phyloP scores from a whole-genome alignment of 2,329 filamentous ascomycete species.

The Colletotrichum scovillei region DNA sequence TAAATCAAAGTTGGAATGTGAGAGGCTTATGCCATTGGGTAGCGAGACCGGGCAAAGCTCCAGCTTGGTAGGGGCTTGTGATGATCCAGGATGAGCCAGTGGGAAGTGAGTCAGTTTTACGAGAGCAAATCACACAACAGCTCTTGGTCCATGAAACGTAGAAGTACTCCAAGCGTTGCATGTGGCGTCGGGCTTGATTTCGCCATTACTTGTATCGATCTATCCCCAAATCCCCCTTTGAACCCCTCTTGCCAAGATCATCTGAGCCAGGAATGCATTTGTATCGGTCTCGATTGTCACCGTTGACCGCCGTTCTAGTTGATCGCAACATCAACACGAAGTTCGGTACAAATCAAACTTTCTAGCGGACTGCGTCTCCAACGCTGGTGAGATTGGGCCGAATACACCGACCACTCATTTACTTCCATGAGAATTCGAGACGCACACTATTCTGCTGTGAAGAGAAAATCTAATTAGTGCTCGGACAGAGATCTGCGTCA shows the following conservation, averaged over 20 bases:
- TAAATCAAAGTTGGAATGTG: background rate
- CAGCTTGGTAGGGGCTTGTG: background rate
- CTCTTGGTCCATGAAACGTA: conserved; percentile 3
- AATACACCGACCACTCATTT: background rate
- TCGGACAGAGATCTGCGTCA: conserved; percentile 11
- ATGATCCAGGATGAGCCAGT: background rate
- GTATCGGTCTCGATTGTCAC: background rate
- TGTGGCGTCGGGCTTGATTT: background rate
- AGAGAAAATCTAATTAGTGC: background rate
- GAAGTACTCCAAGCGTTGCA: background rate
- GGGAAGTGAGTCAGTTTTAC: background rate
- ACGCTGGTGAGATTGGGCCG: conserved; percentile 1
- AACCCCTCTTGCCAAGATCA: background rate
- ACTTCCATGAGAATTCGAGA: conserved; percentile 12
- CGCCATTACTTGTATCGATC: too few relatives aligned
- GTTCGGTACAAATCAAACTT: background rate
- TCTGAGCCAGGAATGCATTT: background rate
- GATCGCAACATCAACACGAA: background rate
- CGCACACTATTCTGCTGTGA: background rate
- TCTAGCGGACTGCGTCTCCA: background rate
- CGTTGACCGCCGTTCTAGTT: background rate
- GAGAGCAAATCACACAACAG: background rate
- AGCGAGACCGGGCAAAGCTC: background rate
- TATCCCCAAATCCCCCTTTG: background rate
- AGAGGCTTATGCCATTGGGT: background rate